These are phyloP conservation scores for Akanthomyces muscarius DNA, from an alignment of 2,329 filamentous ascomycete genomes.

Conservation along the genomic window DNA sequence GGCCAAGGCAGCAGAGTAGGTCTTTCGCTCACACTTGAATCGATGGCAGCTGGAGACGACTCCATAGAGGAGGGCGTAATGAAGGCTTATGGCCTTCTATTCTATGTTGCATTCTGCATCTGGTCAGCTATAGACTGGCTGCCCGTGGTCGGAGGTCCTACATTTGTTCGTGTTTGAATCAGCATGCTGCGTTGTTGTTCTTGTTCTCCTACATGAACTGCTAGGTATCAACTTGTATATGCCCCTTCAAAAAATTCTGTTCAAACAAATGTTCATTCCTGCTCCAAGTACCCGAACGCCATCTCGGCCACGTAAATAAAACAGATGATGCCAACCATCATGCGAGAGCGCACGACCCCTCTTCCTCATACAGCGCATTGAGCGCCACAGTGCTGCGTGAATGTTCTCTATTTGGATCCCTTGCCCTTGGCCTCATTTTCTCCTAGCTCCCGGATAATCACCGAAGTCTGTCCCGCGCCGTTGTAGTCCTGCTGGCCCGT, in stretches of 20 bases:
- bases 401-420: constrained; percentile 55
- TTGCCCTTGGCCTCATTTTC: constrained; percentile 89
- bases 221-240: constrained; percentile 8
- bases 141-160: too few species aligned
- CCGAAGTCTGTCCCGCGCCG: constrained; percentile 67
- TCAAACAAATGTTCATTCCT: constrained; percentile 8
- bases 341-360: neutral
- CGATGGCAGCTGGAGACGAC: constrained; percentile 30
- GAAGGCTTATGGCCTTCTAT: neutral
- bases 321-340: neutral
- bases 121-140: neutral
- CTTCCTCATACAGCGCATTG: neutral
- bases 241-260: neutral
- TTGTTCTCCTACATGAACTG: neutral
- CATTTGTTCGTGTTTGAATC: neutral
- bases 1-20: constrained; percentile 40
- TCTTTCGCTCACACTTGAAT: constrained; percentile 28
- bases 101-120: neutral
- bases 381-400: neutral
- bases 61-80: neutral
- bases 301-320: constrained; percentile 16
- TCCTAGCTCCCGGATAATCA: constrained; percentile 78
- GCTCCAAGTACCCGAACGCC: constrained; percentile 18
- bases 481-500: constrained; percentile 76
- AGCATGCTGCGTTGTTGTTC: neutral